Conservation (phyloP, 1,139 yeast species). For the Pneumocystis wakefieldiae region DNA sequence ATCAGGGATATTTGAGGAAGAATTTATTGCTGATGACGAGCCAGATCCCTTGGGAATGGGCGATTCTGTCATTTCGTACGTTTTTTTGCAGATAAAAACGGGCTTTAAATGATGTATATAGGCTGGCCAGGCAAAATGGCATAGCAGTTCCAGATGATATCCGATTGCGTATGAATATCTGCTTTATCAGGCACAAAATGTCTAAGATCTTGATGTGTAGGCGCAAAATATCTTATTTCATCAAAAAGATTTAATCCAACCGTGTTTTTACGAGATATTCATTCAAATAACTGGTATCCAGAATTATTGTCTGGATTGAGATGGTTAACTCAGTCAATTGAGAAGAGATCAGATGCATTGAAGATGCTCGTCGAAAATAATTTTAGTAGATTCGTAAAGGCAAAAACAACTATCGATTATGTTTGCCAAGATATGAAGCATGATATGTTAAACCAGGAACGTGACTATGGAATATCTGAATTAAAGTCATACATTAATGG, state of each 20-base stretch:
- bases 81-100: background rate
- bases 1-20: background rate
- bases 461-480: conserved; percentile 23
- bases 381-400: conserved; percentile 57
- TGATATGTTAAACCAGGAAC: conserved; percentile 23
- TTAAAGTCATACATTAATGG: conserved; percentile 23
- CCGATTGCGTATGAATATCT: background rate
- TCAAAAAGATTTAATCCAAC: conserved; percentile 53
- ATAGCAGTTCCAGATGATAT: background rate
- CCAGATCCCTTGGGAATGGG: background rate
- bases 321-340: conserved; percentile 45
- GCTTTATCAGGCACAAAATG: background rate
- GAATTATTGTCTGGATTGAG: conserved; percentile 44
- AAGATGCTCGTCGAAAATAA: conserved; percentile 56
- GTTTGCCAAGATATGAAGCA: conserved; percentile 36
- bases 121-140: background rate
- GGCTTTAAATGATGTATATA: background rate
- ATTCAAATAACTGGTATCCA: conserved; percentile 51
- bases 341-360: conserved; percentile 50
- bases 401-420: conserved; percentile 52
- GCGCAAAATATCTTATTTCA: background rate
- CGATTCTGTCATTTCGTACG: background rate
- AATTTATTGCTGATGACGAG: background rate
- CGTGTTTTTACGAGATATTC: conserved; percentile 53
- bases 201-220: background rate